Base-by-base conservation (phyloP, 345 rosid species). In the Iberis pinnata region DNA sequence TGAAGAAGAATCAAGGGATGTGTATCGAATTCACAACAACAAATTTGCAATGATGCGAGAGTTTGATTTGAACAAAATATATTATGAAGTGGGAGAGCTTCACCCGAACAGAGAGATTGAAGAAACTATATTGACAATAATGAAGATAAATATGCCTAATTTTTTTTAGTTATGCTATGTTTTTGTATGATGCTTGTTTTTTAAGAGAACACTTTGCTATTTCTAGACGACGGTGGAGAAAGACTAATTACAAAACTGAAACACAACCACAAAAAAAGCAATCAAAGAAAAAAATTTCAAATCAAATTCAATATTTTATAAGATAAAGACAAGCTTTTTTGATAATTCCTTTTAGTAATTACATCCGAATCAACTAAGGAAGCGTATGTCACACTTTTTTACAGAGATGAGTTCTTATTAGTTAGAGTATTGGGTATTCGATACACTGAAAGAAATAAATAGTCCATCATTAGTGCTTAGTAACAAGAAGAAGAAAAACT, bases 381-480 rank as follows among this genome's bases (percentile, higher is more conserved):
- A 58, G 98, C 98, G 35, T 90, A 84, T 69, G 96, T 69, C 61
- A 87, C 96, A 24, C 77, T 90, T 11, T 58, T 90, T 61, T 90
- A 90, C 35, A 96, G 96, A 17, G 98, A 90, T 67, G 98, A 84
- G 77, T 90, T 90, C 71, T 53, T 90, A 51, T 65, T 90, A 15
- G 98, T 87, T 68, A 78, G 96, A 73, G 95, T 90, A 42, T 47
- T 90, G 67, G 96, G 96, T 8, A 84, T 90, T 42, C 69, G 89
- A 48, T 83, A 82, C 50, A 78, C 88, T 33, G 89, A 96, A 70
- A n/a, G n/a, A n/a, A n/a, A n/a, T n/a, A n/a, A n/a, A n/a, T n/a
- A n/a, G n/a, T n/a, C n/a, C n/a, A n/a, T n/a, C n/a, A n/a, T n/a
- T n/a, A n/a, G n/a, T n/a, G n/a, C n/a, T n/a, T n/a, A n/a, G n/a